Base-by-base conservation (phyloP, 495 filamentous ascomycete species). In the Neurospora pannonica region DNA sequence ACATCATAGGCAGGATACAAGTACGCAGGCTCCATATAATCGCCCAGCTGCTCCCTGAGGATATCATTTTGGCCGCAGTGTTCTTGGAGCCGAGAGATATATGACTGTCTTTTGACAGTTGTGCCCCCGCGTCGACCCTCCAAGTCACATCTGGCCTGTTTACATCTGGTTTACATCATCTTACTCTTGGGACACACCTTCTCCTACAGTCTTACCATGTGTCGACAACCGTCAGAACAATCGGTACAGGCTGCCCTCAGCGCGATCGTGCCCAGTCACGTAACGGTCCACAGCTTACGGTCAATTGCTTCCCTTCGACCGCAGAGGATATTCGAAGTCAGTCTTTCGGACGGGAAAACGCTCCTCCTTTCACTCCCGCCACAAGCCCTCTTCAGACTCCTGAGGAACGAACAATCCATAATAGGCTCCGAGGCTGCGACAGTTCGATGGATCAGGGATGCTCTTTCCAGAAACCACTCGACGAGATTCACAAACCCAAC, bases 351-450 rank as follows among this genome's bases (percentile, higher is more conserved):
- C 48, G 81, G 78, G 31, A 76, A 75, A 38, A 74, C 75, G 9
- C 71, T 86, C 10, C 42, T 82, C 38, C 81, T 86, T 37, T 79
- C 80, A 31, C 71, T 84, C 9, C 74, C 82, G 15, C 84, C 84
- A 8, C 73, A 77, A 7, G 71, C 81, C 5, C 77, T 77, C 39
- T 73, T 80, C 70, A 80, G 84, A 39, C 78, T 84, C n/a, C 78
- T 86, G 10, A 79, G 85, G 21, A 81, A 78, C 38, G 85, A 86
- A 72, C 80, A 83, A 72, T 75, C 67, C 54, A 75, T 81, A 48
- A 74, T 82, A 28, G 70, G 76, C 11, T 78, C 80, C 39, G 85
- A 85, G 74, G 80, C 82, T 8, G 46, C 76, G 2, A 73, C 80
- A 6, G 75, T 84, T 5, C 71, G 74, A 21, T 85, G 81, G 80